Evolutionary conservation across 345 rosid species (phyloP), one percentile per base, ranked within the genome.

Genomic region (Ricinus communis): DNA sequence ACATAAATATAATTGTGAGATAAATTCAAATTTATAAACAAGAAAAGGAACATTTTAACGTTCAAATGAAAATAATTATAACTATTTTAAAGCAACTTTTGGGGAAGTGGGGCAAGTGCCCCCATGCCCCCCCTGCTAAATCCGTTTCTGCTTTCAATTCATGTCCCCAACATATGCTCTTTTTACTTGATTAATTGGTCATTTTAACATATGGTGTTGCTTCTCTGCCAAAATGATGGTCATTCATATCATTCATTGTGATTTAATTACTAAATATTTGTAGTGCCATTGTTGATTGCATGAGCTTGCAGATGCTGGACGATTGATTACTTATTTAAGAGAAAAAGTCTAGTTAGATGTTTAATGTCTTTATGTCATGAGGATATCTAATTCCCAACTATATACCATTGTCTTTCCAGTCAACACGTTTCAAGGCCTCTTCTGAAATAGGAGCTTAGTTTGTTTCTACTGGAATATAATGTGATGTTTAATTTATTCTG

Each of bases 361-460:
- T 43, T 43, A 43, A 12, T 19, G 38, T 41, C 63, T 57, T 56
- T 28, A 43, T 69, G 27, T 25, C 3, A n/a, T n/a, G n/a, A 56
- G 43, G 12, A 19, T 27, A 33, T 52, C 12, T 7, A 30, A 0
- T 30, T n/a, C 24, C 27, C 9, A 60, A 36, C 6, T 4, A 13
- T 41, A 40, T 24, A 14, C n/a, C 22, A 54, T 18, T 40, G n/a
- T 55, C 54, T 72, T 72, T 72, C 28, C 14, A 31, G 46, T 22
- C 18, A 47, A 21, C 21, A 10, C 18, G 10, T 69, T 69, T 71
- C 16, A 9, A n/a, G 54, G 43, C 25, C 71, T 16, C 25, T 61
- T 15, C 13, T 25, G 10, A 61, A 60, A 22, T 70, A 59, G 21
- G 15, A 31, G 30, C 66, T 59, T 49, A 6, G 24, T 25, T n/a